Evolutionary conservation across 176 grass and related monocot genomes (phyloP), one percentile per base, ranked within the genome.

Genomic region (Microstegium vimineum): DNA sequence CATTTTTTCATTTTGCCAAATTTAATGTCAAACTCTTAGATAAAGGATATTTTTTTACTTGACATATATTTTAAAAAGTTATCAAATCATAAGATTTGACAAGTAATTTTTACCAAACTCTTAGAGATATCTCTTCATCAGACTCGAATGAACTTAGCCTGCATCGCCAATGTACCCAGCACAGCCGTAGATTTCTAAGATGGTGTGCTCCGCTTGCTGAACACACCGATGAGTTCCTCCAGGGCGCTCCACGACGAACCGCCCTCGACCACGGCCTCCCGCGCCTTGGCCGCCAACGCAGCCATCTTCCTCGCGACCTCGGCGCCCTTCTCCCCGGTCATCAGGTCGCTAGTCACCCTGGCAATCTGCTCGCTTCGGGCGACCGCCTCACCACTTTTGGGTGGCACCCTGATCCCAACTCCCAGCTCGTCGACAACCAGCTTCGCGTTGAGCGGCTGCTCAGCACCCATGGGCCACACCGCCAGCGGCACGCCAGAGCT

Each of bases 401-500:
- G 0, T 0, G 33, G 9, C 13, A 78, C 79, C 14, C 56, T 64
- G 2, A 82, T 67, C 9, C 40, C 79, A 17, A 82, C 2, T 32
- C 30, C 2, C 4, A 87, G 79, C 34, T 82, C 79, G 2, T 82
- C 52, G 40, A 41, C 79, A 5, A 20, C 64, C 7, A 82, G 0
- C 64, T 70, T 77, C 0, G 64, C 65, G 18, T 87, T 87, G 11
- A 77, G 0, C 18, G 79, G 85, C 25, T 87, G 85, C 40, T 87
- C 85, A 10, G 34, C 33, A 10, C 25, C 6, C 64, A 82, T 87
- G 2, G 85, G 64, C 79, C 85, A 87, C 52, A 7, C 73, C 2
- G 85, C 85, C 40, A 82, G 27, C 4, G 85, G 85, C 64, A 87
- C 85, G n/a, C 72, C 85, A 52, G 79, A 64, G 38, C 23, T 6